A percentile compares a stretch with the other conserved stretches of the same genome.
phyloP scores from a whole-genome alignment of 2,329 filamentous ascomycete species.

The Scedosporium boydii region DNA sequence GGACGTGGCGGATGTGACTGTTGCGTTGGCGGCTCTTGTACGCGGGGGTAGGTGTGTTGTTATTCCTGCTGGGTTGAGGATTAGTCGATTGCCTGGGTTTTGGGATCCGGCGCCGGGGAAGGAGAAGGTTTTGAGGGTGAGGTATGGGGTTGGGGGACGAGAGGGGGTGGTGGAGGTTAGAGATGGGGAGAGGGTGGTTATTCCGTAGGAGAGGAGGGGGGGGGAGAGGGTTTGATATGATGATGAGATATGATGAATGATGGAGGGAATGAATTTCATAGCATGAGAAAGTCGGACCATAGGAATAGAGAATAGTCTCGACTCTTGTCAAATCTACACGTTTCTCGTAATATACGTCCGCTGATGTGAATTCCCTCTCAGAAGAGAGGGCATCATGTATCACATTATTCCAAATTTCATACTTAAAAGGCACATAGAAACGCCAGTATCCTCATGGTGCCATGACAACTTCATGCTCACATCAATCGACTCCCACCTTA shows the following conservation, averaged over 20 bases:
- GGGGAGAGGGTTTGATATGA: not conserved
- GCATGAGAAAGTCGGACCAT: too few species aligned
- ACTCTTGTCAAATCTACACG: too few species aligned
- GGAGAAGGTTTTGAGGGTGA: constrained; percentile 34
- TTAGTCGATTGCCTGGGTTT: constrained; percentile 37
- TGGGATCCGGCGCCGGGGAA: constrained; percentile 37
- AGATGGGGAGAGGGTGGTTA: constrained; percentile 1
- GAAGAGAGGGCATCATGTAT: too few species aligned
- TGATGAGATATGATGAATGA: not conserved
- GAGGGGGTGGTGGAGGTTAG: constrained; percentile 19
- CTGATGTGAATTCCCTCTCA: too few species aligned
- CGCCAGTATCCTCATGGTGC: too few species aligned
- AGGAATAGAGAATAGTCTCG: too few species aligned
- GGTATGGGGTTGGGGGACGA: constrained; percentile 31
- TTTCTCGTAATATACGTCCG: too few species aligned
- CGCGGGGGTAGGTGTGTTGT: constrained; percentile 23
- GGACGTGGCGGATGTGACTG: constrained; percentile 39
- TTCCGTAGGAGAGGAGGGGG: not conserved
- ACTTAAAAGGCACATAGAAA: too few species aligned
- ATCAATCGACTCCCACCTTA: not conserved
- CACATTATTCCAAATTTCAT: too few species aligned
- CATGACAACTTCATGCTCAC: not conserved
- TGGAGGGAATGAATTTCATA: not conserved
- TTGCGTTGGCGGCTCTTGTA: constrained; percentile 36
- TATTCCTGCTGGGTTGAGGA: constrained; percentile 30